Evolutionary conservation across 495 filamentous ascomycete genomes (phyloP).

Genomic region (Podospora pseudopauciseta): DNA sequence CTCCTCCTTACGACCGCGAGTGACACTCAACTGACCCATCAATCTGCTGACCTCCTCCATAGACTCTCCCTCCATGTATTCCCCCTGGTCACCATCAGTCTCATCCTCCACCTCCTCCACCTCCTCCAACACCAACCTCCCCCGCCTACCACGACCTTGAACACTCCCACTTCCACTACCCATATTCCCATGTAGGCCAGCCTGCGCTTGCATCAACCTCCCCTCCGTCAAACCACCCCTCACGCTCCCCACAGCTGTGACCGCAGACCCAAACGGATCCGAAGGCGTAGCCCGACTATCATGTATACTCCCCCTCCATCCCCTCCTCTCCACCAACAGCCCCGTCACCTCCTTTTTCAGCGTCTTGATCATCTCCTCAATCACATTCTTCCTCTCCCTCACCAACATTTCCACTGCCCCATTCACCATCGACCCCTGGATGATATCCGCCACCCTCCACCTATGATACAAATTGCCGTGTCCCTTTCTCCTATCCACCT

Average conservation of each 20-base stretch:
- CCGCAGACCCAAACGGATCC: background rate
- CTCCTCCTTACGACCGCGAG: background rate
- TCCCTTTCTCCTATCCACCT: slow-evolving; percentile 12
- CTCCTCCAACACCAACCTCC: background rate
- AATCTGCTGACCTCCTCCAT: background rate
- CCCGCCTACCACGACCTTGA: too few relatives aligned
- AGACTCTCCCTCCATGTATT: background rate
- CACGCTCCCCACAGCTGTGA: background rate
- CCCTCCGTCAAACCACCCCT: background rate
- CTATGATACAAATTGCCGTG: slow-evolving; percentile 26
- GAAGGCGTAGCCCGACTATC: background rate
- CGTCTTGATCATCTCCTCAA: slow-evolving; percentile 17
- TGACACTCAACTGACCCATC: background rate
- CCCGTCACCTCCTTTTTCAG: background rate
- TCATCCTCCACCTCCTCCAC: background rate
- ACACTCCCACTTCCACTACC: background rate
- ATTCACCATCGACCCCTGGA: background rate
- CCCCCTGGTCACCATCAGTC: background rate
- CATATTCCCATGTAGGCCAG: background rate
- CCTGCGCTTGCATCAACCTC: background rate
- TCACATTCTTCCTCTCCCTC: slow-evolving; percentile 16
- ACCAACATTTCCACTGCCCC: background rate
- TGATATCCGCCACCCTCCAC: slow-evolving; percentile 26
- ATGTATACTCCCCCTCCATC: background rate
- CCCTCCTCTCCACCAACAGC: background rate